These are phyloP conservation scores for Cyanophora paradoxa DNA, from an alignment of 78 protist species.

Conservation along the genomic window DNA sequence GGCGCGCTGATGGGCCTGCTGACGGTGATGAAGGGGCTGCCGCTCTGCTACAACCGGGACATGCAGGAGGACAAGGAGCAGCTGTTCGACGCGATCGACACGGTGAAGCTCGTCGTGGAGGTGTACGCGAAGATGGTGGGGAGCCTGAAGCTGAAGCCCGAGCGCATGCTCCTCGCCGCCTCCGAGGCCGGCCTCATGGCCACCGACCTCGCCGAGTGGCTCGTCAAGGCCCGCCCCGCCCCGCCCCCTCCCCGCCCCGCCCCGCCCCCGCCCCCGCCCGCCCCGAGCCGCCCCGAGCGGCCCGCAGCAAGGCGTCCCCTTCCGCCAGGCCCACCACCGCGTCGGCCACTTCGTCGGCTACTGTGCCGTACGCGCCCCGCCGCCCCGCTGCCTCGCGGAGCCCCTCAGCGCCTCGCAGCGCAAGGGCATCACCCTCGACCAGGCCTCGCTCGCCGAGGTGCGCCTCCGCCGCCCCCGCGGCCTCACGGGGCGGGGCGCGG, in stretches of 20 bases:
- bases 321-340: background rate
- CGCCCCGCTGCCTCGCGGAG: too few relatives aligned
- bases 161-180: background rate
- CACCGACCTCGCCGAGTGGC: background rate
- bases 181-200: too few relatives aligned
- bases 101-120: background rate
- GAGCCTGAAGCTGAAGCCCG: background rate
- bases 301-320: too few relatives aligned
- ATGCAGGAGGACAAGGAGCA: slow-evolving; percentile 30
- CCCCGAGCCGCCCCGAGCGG: too few relatives aligned
- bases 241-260: background rate
- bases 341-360: background rate
- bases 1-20: slow-evolving; percentile 4
- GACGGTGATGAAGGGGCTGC: slow-evolving; percentile 2
- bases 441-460: too few relatives aligned
- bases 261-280: background rate
- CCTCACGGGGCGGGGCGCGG: too few relatives aligned
- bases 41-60: slow-evolving; percentile 16
- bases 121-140: background rate
- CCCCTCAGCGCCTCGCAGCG: too few relatives aligned
- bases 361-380: too few relatives aligned
- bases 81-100: slow-evolving; percentile 13
- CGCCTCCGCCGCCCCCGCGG: too few relatives aligned
- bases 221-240: background rate
- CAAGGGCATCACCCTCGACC: too few relatives aligned